phyloP scores from a whole-genome alignment of 495 filamentous ascomycete species.

The Entonaema liquescens region DNA sequence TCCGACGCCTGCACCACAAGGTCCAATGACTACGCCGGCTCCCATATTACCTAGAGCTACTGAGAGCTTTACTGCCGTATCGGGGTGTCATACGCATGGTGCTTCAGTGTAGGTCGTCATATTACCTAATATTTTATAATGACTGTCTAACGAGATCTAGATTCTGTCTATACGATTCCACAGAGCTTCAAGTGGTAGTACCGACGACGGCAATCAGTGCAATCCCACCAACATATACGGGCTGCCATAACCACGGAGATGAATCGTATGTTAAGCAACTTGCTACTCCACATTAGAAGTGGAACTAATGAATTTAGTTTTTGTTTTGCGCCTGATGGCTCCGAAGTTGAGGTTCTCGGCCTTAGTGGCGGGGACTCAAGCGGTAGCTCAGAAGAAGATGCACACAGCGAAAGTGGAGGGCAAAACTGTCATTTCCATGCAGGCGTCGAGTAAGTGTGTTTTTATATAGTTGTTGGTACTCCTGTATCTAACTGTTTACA shows the following conservation, averaged over 20 bases:
- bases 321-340: conserved; percentile 60
- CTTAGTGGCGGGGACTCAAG: conserved; percentile 14
- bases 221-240: conserved; percentile 58
- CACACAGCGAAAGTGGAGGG: conserved; percentile 20
- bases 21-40: neutral
- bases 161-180: conserved; percentile 52
- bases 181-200: conserved; percentile 53
- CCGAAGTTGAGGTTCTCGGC: conserved; percentile 41
- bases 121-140: neutral
- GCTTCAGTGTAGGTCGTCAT: conserved; percentile 44
- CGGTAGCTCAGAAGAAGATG: conserved; percentile 35
- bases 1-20: neutral
- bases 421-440: conserved; percentile 70
- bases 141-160: conserved; percentile 22
- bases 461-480: too few species aligned
- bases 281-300: neutral
- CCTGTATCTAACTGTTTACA: conserved; percentile 8
- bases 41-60: conserved; percentile 11
- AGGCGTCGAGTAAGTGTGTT: conserved; percentile 71
- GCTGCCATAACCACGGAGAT: conserved; percentile 59
- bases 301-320: conserved; percentile 13
- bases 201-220: conserved; percentile 55
- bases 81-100: conserved; percentile 53
- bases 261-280: conserved; percentile 51
- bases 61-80: conserved; percentile 44